These are phyloP conservation scores for Guyanaporus albipodus DNA, from an alignment of 768 basidiomycete species.

Conservation along the genomic window DNA sequence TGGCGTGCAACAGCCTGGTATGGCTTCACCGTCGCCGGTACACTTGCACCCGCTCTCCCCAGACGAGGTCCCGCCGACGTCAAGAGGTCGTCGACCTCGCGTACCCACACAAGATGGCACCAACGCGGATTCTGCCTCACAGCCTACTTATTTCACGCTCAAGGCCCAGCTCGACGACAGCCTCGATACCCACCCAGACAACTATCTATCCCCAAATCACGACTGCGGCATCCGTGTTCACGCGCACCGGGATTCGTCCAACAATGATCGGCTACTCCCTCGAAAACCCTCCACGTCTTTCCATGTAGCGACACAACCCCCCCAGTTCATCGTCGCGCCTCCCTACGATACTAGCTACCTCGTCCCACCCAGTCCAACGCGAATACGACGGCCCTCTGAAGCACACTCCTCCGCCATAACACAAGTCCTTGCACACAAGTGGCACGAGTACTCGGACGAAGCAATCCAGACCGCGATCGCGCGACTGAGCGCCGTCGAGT, in stretches of 20 bases:
- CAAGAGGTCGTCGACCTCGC: slow-evolving; percentile 48
- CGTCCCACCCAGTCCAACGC: slow-evolving; percentile 33
- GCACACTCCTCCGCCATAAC: slow-evolving; percentile 28
- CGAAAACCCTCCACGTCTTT: slow-evolving; percentile 36
- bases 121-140: slow-evolving; percentile 25
- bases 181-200: not conserved
- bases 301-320: slow-evolving; percentile 22
- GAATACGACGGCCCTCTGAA: slow-evolving; percentile 10
- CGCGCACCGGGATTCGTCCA: slow-evolving; percentile 22
- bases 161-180: slow-evolving; percentile 55
- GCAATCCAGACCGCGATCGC: slow-evolving; percentile 65
- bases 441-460: slow-evolving; percentile 78
- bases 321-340: slow-evolving; percentile 42
- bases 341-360: slow-evolving; percentile 31
- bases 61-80: slow-evolving; percentile 41
- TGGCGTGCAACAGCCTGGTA: slow-evolving; percentile 4
- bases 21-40: slow-evolving; percentile 42
- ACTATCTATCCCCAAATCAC: not conserved
- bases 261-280: slow-evolving; percentile 13
- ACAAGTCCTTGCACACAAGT: slow-evolving; percentile 61
- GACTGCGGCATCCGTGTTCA: not conserved
- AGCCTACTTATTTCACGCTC: slow-evolving; percentile 56
- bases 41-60: slow-evolving; percentile 69
- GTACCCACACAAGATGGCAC: slow-evolving; percentile 29
- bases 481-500: slow-evolving; percentile 40